Evolutionary conservation across 2,329 filamentous ascomycete genomes (phyloP), one percentile per base, ranked within the genome.

Genomic region (Penicillium expansum): DNA sequence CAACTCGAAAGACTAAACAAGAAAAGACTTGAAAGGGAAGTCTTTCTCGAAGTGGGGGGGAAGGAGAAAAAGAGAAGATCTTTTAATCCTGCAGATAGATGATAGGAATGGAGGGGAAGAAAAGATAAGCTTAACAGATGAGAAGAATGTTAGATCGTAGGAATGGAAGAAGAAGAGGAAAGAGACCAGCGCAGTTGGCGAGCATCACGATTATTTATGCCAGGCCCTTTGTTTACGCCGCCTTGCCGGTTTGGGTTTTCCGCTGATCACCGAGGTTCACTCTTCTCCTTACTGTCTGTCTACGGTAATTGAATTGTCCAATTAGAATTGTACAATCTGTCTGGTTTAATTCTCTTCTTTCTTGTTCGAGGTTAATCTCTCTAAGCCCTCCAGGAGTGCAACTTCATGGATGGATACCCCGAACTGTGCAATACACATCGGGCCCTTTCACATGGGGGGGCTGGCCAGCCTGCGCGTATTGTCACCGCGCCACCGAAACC

Each of bases 1-100:
- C 73, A 76, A 77, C 69, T 75, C 75, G 75, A 77, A 77, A 77
- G 75, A 67, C 72, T 68, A 77, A 71, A 76, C 75, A 77, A 77
- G 75, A 77, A 77, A 77, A 77, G 75, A 77, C 75, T 76, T 68
- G 54, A 58, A 60, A 64, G 66, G 63, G 62, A 68, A 71, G 71
- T 74, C 71, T 75, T 73, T 74, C 69, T 73, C 68, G 69, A 35
- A 7, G 41, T 29, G 53, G 47, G 41, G 39, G 35, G 54, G 47
- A 54, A 58, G 49, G 60, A 59, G 58, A 59, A 64, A 51, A 50
- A 33, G 49, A 49, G 48, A 52, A 60, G 48, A 44, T 39, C 48
- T 42, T 55, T 49, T 53, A 35, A 27, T 37, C 47, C 41, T 45
- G 3, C 29, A 39, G 30, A 57, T 60, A 60, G 52, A 53, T 60